Percentiles rank a stretch among this genome's conserved stretches.
Evolutionary conservation across 73 alveolate genomes (phyloP).

Genomic region (Loxodes magnus): DNA sequence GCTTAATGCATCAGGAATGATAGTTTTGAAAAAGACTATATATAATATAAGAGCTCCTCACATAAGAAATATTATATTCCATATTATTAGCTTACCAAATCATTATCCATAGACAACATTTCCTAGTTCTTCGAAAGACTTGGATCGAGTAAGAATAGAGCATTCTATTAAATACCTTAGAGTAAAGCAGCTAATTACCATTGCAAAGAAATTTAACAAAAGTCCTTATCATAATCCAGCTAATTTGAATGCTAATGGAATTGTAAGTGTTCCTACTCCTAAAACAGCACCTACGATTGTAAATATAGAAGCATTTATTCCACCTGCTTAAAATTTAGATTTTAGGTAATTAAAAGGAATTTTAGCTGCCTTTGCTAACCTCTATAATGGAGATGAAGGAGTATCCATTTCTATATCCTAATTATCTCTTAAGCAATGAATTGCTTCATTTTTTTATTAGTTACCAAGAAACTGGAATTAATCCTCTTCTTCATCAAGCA

Average conservation of each 20-base stretch:
- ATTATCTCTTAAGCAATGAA: too few relatives aligned
- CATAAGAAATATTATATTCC: conserved; percentile 23
- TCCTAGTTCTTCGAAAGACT: conserved; percentile 41
- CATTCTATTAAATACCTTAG: conserved; percentile 34
- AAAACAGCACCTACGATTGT: conserved; percentile 44
- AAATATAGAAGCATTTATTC: conserved; percentile 36
- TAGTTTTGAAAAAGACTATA: conserved; percentile 35
- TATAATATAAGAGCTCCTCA: conserved; percentile 40
- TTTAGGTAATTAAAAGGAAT: conserved; percentile 29
- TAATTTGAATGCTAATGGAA: conserved; percentile 24
- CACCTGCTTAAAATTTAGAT: conserved; percentile 42
- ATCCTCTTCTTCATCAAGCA: too few relatives aligned
- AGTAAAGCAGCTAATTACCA: conserved; percentile 36
- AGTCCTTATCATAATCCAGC: conserved; percentile 39
- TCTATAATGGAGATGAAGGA: not conserved
- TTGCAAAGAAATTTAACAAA: conserved; percentile 28
- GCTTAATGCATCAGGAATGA: conserved; percentile 4
- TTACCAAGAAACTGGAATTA: too few relatives aligned
- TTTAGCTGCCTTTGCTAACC: not conserved
- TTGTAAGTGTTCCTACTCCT: conserved; percentile 57
- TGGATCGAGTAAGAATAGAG: conserved; percentile 24
- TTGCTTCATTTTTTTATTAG: too few relatives aligned
- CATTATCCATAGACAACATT: conserved; percentile 21
- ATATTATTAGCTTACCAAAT: conserved; percentile 18
- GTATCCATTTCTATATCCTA: too few relatives aligned